Conservation (phyloP, 1,139 yeast genomes). For the Zygoascus hellenicus region DNA sequence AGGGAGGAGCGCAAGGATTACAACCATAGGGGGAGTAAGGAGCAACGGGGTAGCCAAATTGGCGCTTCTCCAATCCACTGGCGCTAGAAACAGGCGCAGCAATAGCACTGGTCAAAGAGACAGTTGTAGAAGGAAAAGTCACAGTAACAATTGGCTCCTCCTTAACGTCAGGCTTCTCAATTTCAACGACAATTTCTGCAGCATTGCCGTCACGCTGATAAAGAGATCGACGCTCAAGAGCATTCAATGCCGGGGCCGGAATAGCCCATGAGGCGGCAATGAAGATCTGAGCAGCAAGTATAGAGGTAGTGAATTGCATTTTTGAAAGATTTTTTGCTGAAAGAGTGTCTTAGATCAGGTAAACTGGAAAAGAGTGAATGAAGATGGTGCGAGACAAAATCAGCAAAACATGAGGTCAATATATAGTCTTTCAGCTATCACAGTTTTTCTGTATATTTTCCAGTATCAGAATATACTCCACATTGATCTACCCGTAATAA, state of each 20-base stretch:
- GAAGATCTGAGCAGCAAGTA: slow-evolving; percentile 16
- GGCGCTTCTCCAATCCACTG: slow-evolving; percentile 6
- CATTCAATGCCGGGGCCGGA: slow-evolving; percentile 8
- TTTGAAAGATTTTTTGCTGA: background rate
- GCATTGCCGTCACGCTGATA: slow-evolving; percentile 1
- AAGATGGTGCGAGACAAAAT: background rate
- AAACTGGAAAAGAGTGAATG: slow-evolving; percentile 4
- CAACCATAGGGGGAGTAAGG: slow-evolving; percentile 3
- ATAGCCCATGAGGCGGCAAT: slow-evolving; percentile 15
- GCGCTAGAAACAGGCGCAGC: slow-evolving; percentile 4
- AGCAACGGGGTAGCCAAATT: background rate
- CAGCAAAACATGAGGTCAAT: background rate
- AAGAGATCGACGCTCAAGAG: background rate
- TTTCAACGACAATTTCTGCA: slow-evolving; percentile 1
- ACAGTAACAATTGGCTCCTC: slow-evolving; percentile 7
- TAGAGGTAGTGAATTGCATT: slow-evolving; percentile 16
- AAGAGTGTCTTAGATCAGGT: background rate
- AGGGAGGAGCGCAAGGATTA: background rate
- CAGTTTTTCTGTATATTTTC: too few relatives aligned
- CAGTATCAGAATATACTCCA: too few relatives aligned
- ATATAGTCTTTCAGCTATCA: background rate
- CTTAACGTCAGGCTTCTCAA: background rate
- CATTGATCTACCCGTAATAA: too few relatives aligned
- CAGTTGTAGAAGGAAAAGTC: slow-evolving; percentile 4
- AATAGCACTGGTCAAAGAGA: slow-evolving; percentile 1